Base-by-base conservation (phyloP, 257 asterid species). In the Plectranthus barbatus region DNA sequence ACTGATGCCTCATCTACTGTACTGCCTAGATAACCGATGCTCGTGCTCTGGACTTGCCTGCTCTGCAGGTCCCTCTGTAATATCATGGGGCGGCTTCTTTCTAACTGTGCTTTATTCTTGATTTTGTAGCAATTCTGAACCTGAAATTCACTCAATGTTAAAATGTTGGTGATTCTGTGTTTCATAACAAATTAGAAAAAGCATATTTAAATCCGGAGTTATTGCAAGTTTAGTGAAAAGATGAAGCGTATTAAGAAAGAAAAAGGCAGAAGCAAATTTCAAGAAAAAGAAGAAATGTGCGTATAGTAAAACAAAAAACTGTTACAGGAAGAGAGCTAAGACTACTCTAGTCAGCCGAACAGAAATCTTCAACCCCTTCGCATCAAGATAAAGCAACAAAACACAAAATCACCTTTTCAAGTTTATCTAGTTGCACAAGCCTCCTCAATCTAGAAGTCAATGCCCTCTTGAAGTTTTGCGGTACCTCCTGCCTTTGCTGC, bases 321-420 rank as follows among this genome's bases (percentile, higher is more conserved):
- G 20, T 24, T 46, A 31, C 18, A 39, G 0, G 9, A 7, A 8
- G 56, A 41, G 17, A 15, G 13, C n/a, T 37, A 0, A 3, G 14
- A 13, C 45, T 7, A 91, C 86, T 76, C 88, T 91, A 72, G 80
- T 87, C 74, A 85, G 95, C 37, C 72, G 84, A 81, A 82, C 92
- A 55, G 89, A 95, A 81, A 95, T 86, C 78, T 95, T 85, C 73
- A 92, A 77, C 86, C 93, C 37, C 80, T 84, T 62, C 83, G 80
- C 83, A 77, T 80, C 98, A 88, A 95, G 4, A 41, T 3, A 41
- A 1, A 41, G 17, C 17, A 41, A 4, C 48, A 42, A 4, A 8
- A 60, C 9, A 56, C 21, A 47, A 40, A 44, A 19, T 61, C 31
- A 90, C 97, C 96, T 90, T 87, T 73, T 85, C 87, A 46, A 90